Percentiles rank a stretch among this genome's conserved stretches.
Conservation (phyloP, 225 moss, liverwort and hornwort genomes). For the Pseudisothecium myosuroides region DNA sequence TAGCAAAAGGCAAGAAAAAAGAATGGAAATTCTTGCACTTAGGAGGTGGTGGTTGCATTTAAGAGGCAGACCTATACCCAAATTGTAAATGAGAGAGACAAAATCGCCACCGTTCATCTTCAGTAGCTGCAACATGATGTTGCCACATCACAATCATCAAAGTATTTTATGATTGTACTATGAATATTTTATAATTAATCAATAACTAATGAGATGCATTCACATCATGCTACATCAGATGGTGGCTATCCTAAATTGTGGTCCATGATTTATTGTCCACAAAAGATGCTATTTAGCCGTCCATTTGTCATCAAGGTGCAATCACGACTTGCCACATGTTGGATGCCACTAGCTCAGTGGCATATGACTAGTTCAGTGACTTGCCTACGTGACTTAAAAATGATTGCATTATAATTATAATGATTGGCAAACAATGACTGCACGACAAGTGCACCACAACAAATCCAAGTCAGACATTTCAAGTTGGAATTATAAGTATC, state of each 20-base stretch:
- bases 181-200: not conserved
- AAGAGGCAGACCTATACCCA: fast-evolving
- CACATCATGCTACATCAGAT: not conserved
- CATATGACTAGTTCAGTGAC: too few relatives aligned
- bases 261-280: fast-evolving
- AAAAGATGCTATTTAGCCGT: too few relatives aligned
- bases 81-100: fast-evolving
- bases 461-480: fast-evolving
- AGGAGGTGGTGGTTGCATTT: fast-evolving
- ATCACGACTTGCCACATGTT: fast-evolving
- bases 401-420: too few relatives aligned
- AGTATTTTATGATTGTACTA: not conserved
- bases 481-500: too few relatives aligned
- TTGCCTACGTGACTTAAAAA: too few relatives aligned
- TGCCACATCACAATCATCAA: fast-evolving
- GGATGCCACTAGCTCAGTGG: too few relatives aligned
- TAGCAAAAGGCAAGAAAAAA: fast-evolving
- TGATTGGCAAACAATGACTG: too few relatives aligned
- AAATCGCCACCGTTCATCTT: not conserved
- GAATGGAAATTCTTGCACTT: not conserved
- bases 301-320: too few relatives aligned
- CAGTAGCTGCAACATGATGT: fast-evolving
- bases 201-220: not conserved
- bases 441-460: fast-evolving
- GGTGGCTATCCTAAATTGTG: fast-evolving